Evolutionary conservation across 2,329 filamentous ascomycete species (phyloP).

Genomic region (Cryoendolithus antarcticus): DNA sequence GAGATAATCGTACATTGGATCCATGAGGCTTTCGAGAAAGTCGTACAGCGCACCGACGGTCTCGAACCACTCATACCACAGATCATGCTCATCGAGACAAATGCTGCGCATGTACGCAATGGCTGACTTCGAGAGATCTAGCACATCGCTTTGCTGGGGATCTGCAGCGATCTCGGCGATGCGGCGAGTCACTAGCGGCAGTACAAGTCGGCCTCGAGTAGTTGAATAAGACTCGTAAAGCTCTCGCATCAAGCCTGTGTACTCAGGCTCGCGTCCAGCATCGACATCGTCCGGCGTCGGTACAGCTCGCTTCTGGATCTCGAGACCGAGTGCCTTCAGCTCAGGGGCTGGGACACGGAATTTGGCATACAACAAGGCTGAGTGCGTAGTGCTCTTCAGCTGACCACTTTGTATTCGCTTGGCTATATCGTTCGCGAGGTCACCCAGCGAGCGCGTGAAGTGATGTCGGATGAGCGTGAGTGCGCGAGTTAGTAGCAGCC

Average conservation of each 20-base stretch:
- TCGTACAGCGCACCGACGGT: slow-evolving; percentile 51
- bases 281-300: slow-evolving; percentile 30
- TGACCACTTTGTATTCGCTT: slow-evolving; percentile 54
- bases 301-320: slow-evolving; percentile 55
- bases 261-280: slow-evolving; percentile 50
- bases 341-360: slow-evolving; percentile 55
- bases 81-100: slow-evolving; percentile 54
- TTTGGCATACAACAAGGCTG: slow-evolving; percentile 58
- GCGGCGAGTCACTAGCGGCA: slow-evolving; percentile 52
- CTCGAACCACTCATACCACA: slow-evolving; percentile 57
- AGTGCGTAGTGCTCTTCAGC: slow-evolving; percentile 59
- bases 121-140: slow-evolving; percentile 50
- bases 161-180: slow-evolving; percentile 43
- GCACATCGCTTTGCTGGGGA: slow-evolving; percentile 50
- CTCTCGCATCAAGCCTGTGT: slow-evolving; percentile 53
- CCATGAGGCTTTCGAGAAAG: slow-evolving; percentile 54
- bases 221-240: slow-evolving; percentile 52
- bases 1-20: slow-evolving; percentile 55
- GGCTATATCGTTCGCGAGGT: slow-evolving; percentile 49
- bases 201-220: slow-evolving; percentile 44
- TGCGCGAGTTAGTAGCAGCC: slow-evolving; percentile 60
- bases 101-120: slow-evolving; percentile 55
- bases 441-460: slow-evolving; percentile 50
- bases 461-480: slow-evolving; percentile 55
- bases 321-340: slow-evolving; percentile 52